These are phyloP conservation scores for Litsea cubeba DNA, from an alignment of 164 flowering plant species.

Conservation along the genomic window DNA sequence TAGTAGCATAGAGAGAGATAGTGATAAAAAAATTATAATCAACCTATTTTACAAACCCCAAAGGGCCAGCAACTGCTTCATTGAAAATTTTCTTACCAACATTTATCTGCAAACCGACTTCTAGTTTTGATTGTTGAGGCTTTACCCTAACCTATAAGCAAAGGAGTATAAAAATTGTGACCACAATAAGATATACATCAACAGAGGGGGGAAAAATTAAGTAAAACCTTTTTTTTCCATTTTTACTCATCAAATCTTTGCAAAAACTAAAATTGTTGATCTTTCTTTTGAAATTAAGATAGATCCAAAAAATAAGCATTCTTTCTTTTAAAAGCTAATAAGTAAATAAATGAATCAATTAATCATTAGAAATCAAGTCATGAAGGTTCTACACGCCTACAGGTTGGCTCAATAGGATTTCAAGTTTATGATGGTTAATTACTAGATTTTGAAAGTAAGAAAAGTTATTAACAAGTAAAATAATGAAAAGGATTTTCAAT, in stretches of 20 bases:
- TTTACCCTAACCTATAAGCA: slow-evolving; percentile 66
- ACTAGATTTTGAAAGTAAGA: no score
- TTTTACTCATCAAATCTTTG: background rate
- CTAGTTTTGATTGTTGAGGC: slow-evolving; percentile 43
- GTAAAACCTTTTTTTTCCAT: no score
- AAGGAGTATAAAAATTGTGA: background rate
- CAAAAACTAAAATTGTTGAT: background rate
- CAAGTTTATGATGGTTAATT: background rate
- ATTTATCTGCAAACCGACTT: slow-evolving; percentile 61
- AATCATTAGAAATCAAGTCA: no score
- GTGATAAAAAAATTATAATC: background rate
- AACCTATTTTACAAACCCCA: slow-evolving; percentile 56
- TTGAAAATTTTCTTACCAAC: slow-evolving; percentile 48
- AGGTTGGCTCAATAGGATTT: background rate
- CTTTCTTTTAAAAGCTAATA: no score
- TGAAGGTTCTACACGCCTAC: background rate
- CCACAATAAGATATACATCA: background rate
- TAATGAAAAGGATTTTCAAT: background rate
- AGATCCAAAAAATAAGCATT: no score
- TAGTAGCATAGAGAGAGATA: background rate
- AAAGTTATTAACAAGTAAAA: background rate
- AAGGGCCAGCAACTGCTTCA: slow-evolving; percentile 7
- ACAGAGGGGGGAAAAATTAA: background rate
- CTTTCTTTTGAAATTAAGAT: background rate
- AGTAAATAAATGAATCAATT: no score